Evolutionary conservation across 352 stramenopile genomes (phyloP).

Genomic region (Halophytophthora batemanensis): DNA sequence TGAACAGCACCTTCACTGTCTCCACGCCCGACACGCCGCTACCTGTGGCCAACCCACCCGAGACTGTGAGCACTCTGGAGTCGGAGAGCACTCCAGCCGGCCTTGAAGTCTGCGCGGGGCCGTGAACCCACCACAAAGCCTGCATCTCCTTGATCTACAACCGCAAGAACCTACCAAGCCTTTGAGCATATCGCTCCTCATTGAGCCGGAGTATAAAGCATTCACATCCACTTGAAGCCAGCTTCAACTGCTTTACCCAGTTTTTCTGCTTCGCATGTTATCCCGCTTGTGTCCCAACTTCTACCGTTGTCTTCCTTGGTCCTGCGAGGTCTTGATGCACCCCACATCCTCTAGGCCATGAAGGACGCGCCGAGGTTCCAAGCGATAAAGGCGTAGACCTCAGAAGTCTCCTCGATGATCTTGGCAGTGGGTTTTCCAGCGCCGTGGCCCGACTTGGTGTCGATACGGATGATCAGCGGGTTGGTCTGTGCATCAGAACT

Average conservation of each 20-base stretch:
- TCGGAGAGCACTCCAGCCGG: slow-evolving; percentile 5
- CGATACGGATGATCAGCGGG: slow-evolving; percentile 87
- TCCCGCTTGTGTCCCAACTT: too few relatives aligned
- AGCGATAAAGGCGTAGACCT: slow-evolving; percentile 87
- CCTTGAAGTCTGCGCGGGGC: slow-evolving; percentile 15
- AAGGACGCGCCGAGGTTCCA: slow-evolving; percentile 61
- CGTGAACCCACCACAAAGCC: not conserved
- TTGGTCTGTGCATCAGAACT: slow-evolving; percentile 60
- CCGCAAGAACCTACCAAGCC: too few relatives aligned
- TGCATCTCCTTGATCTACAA: too few relatives aligned
- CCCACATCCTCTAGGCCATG: slow-evolving; percentile 22
- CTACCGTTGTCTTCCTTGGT: too few relatives aligned
- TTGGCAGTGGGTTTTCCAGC: slow-evolving; percentile 88
- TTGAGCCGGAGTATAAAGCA: too few relatives aligned
- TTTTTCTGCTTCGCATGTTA: too few relatives aligned
- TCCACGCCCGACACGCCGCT: slow-evolving; percentile 54
- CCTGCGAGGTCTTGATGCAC: too few relatives aligned
- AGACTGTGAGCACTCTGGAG: slow-evolving; percentile 5
- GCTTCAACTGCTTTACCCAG: not conserved
- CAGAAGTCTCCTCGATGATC: slow-evolving; percentile 82
- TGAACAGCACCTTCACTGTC: slow-evolving; percentile 70
- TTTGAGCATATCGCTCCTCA: too few relatives aligned
- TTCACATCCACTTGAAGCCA: too few relatives aligned
- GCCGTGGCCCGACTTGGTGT: slow-evolving; percentile 87
- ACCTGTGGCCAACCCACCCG: slow-evolving; percentile 22